Evolutionary conservation across 2,329 filamentous ascomycete genomes (phyloP), one percentile per base, ranked within the genome.

Genomic region (Penicillium sp.): DNA sequence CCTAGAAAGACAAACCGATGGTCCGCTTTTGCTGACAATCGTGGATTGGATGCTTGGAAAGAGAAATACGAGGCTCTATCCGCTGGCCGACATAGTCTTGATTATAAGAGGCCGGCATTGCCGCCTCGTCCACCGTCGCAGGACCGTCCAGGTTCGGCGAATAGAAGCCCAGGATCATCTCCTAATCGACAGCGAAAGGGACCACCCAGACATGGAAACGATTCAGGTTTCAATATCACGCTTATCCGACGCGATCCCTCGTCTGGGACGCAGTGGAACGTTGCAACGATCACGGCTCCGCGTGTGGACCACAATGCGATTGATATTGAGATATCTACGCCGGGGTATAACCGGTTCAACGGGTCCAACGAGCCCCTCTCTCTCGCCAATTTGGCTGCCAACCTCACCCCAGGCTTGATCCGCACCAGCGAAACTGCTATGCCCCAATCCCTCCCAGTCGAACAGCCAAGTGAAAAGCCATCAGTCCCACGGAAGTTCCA

Each of bases 221-320:
- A 54, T 28, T 51, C 59, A n/a, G 60, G 67, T 2, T 73, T 73
- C 44, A 65, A 66, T 47, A 66, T 77, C 40, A 84, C 82, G 0
- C 68, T 91, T 12, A 89, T 90, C 59, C 83, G 87, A n/a, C 81
- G 87, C 55, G 84, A 90, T 64, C 85, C 85, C 1, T 75, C 78
- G 20, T 81, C 83, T 7, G 82, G 82, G 6, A 77, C 76, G 47
- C 87, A 90, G 66, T 89, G 86, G 86, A 90, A 90, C 62, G 78
- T 90, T 10, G 87, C 83, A 20, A 82, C 77, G 47, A 78, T 89
- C 42, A 78, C 77, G 37, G 72, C 68, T 38, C 61, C 63, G 31
- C 61, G 53, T 31, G 55, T 60, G 48, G 66, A 65, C 44, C 60
- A 57, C 44, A 61, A 64, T 31, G 49, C 65, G 2, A 72, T 78